phyloP scores from a whole-genome alignment of 2,329 filamentous ascomycete genomes.

The Colletotrichum destructivum region DNA sequence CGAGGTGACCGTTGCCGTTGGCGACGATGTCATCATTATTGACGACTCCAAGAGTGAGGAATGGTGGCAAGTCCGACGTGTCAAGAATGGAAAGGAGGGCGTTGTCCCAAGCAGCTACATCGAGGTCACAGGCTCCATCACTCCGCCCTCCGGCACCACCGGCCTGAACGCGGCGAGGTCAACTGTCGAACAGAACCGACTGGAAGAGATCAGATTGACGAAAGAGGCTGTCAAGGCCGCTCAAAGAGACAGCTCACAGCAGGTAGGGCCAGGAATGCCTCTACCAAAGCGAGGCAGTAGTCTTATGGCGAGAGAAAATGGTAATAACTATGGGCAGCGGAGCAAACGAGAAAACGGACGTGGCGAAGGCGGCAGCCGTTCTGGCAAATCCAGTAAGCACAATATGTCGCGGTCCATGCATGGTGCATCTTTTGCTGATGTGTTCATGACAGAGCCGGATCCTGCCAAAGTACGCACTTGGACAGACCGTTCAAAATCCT shows the following conservation, averaged over 20 bases:
- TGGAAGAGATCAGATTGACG: conserved; percentile 87
- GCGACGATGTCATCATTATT: conserved; percentile 91
- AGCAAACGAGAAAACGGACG: conserved; percentile 77
- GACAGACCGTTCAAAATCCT: conserved; percentile 95
- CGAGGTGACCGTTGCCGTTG: conserved; percentile 91
- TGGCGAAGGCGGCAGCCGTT: conserved; percentile 63
- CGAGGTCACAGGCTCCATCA: conserved; percentile 82
- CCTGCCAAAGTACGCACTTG: conserved; percentile 86
- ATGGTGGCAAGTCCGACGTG: conserved; percentile 95
- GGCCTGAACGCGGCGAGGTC: conserved; percentile 71
- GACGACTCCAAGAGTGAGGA: conserved; percentile 95
- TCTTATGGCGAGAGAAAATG: conserved; percentile 76
- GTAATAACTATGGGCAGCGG: conserved; percentile 80
- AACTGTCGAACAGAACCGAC: conserved; percentile 80
- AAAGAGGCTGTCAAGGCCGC: conserved; percentile 81
- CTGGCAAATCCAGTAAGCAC: conserved; percentile 73
- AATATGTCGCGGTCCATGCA: background rate
- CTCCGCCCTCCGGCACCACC: conserved; percentile 63
- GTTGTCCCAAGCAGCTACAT: conserved; percentile 98
- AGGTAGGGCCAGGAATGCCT: conserved; percentile 83
- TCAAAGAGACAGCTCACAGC: conserved; percentile 66
- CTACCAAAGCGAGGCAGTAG: conserved; percentile 86
- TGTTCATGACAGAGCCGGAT: conserved; percentile 78
- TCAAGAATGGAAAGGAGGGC: conserved; percentile 94
- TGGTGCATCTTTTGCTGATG: conserved; percentile 39